These are phyloP conservation scores for Nitzschia palea DNA, from an alignment of 108 stramenopile genomes.

Conservation along the genomic window DNA sequence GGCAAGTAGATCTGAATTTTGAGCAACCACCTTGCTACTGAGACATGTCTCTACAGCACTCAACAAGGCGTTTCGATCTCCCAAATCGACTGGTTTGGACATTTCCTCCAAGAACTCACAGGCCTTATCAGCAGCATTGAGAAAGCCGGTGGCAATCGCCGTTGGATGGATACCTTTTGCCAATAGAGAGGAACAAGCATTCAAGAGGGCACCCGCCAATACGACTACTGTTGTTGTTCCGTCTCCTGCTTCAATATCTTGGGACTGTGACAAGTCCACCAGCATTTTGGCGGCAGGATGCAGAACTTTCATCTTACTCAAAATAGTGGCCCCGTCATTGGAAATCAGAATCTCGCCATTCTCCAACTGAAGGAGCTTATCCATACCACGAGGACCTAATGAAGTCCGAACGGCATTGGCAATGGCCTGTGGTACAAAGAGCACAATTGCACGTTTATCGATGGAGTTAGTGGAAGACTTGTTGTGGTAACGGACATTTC, in stretches of 20 bases:
- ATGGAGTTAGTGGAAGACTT: neutral
- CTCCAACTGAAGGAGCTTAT: slow-evolving; percentile 96
- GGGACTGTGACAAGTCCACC: slow-evolving; percentile 95
- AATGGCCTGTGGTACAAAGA: slow-evolving; percentile 65
- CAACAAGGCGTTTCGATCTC: slow-evolving; percentile 83
- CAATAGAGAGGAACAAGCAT: slow-evolving; percentile 83
- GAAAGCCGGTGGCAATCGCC: slow-evolving; percentile 89
- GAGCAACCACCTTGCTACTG: slow-evolving; percentile 93
- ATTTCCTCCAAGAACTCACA: slow-evolving; percentile 61
- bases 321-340: slow-evolving; percentile 99
- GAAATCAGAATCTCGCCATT: slow-evolving; percentile 96
- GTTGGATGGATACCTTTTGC: slow-evolving; percentile 97
- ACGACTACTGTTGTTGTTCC: slow-evolving; percentile 97
- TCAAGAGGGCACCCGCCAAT: slow-evolving; percentile 95
- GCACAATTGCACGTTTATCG: neutral
- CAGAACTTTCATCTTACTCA: slow-evolving; percentile 95
- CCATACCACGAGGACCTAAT: slow-evolving; percentile 99
- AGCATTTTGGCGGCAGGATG: slow-evolving; percentile 99
- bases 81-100: slow-evolving; percentile 82
- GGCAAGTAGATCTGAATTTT: slow-evolving; percentile 93
- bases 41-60: slow-evolving; percentile 95
- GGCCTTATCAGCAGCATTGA: slow-evolving; percentile 71
- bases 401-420: slow-evolving; percentile 95
- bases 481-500: neutral
- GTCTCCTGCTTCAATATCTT: slow-evolving; percentile 98